Evolutionary conservation across 768 basidiomycete species (phyloP).

Genomic region (Boletus subparvulus): DNA sequence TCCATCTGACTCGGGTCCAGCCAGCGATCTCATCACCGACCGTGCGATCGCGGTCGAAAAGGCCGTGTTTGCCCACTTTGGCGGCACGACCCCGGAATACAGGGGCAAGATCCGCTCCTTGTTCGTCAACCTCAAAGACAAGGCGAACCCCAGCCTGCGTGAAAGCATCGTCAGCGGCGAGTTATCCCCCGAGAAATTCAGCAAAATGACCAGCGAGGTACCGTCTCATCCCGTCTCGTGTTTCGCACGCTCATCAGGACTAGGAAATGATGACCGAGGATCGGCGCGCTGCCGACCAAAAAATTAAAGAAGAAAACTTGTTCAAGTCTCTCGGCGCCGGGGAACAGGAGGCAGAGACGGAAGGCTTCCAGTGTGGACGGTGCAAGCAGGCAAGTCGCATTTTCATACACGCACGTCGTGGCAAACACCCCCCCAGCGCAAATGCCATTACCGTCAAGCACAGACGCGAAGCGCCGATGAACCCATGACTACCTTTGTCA

Average conservation of each 20-base stretch:
- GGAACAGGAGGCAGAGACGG: conserved; percentile 91
- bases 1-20: conserved; percentile 37
- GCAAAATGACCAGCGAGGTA: conserved; percentile 81
- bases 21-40: conserved; percentile 62
- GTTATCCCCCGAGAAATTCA: conserved; percentile 64
- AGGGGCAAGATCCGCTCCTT: conserved; percentile 82
- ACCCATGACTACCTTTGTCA: conserved; percentile 98
- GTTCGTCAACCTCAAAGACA: conserved; percentile 94
- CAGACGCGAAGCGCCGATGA: conserved; percentile 98
- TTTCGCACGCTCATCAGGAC: not conserved
- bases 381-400: conserved; percentile 74
- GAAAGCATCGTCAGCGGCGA: conserved; percentile 86
- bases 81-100: conserved; percentile 51
- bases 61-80: conserved; percentile 50
- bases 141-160: conserved; percentile 83
- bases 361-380: conserved; percentile 93
- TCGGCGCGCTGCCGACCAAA: conserved; percentile 77
- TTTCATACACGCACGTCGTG: not conserved
- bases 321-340: conserved; percentile 89
- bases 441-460: conserved; percentile 91
- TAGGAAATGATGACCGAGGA: conserved; percentile 98
- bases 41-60: conserved; percentile 73
- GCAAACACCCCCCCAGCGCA: conserved; percentile 47
- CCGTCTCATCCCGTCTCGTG: not conserved
- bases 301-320: conserved; percentile 82